These are phyloP conservation scores for Eucalyptus curtisii DNA, from an alignment of 345 rosid species.

Conservation along the genomic window DNA sequence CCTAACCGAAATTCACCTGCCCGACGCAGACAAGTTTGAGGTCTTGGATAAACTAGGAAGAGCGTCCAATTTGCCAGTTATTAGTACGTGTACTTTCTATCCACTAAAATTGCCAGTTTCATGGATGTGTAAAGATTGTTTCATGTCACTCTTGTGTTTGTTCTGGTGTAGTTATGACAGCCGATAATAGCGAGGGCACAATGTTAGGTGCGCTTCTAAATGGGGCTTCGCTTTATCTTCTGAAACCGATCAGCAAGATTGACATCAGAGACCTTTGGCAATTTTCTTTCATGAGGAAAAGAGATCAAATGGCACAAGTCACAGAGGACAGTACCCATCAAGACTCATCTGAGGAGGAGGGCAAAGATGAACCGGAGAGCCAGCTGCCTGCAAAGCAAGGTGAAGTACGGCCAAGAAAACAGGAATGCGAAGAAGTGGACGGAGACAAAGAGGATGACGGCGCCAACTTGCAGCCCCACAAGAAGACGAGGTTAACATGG, in stretches of 20 bases:
- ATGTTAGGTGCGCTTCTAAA: conserved; percentile 20
- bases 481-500: conserved; percentile 32
- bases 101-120: background rate
- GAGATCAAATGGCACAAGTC: background rate
- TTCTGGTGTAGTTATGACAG: conserved; percentile 20
- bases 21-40: conserved; percentile 36
- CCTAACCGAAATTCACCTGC: conserved; percentile 27
- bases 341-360: background rate
- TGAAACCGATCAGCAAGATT: conserved; percentile 22
- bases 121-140: background rate
- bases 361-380: background rate
- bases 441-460: background rate
- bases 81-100: conserved; percentile 16
- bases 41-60: conserved; percentile 24
- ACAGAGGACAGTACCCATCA: background rate
- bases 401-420: background rate
- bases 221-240: conserved; percentile 32
- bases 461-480: background rate
- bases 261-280: conserved; percentile 35
- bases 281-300: conserved; percentile 4
- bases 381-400: background rate
- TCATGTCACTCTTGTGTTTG: background rate
- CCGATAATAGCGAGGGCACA: background rate
- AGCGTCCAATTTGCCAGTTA: conserved; percentile 19
- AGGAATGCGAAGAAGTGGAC: background rate